Evolutionary conservation across 2,329 filamentous ascomycete genomes (phyloP), one percentile per base, ranked within the genome.

Genomic region (Apiospora phragmitis): DNA sequence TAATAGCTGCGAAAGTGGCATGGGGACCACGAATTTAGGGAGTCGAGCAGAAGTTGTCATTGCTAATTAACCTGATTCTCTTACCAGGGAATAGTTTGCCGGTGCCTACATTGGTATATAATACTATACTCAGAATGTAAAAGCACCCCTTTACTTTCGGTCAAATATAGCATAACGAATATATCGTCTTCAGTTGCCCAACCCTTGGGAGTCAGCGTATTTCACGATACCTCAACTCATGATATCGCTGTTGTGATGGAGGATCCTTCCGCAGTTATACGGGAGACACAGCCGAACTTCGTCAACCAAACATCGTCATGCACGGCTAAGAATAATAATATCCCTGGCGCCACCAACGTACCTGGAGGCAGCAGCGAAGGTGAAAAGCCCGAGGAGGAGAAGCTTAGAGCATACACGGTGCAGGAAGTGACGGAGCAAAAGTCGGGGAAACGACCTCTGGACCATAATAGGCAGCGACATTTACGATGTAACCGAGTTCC

Each of bases 401-500:
- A 8, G 7, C 26, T 26, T 32, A 65, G 41, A 42, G 6, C 26
- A 1, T 71, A 68, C 21, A 68, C 70, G 16, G 21, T 42, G 32
- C 26, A 43, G 18, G 42, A 77, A 24, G 68, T 77, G 6, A 49
- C 73, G 4, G 29, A 29, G 16, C 76, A 78, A 67, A 75, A 73
- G 47, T 67, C 67, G n/a, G 62, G 70, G 12, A 68, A 68, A 70
- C 0, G 71, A 74, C 67, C 38, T 77, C 24, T 78, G 76, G 76
- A 70, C 78, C n/a, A 71, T 76, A 12, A 72, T 78, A 16, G 72
- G 76, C 68, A 73, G 71, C 65, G 73, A 73, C 0, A 71, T 78
- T 5, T 78, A 75, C 71, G 73, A 78, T 66, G 65, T 78, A 49
- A 77, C 75, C 14, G 67, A 70, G 12, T 78, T 76, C 29, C 69